Conservation (phyloP, 2,329 filamentous ascomycete genomes). For the Fusarium temperatum region DNA sequence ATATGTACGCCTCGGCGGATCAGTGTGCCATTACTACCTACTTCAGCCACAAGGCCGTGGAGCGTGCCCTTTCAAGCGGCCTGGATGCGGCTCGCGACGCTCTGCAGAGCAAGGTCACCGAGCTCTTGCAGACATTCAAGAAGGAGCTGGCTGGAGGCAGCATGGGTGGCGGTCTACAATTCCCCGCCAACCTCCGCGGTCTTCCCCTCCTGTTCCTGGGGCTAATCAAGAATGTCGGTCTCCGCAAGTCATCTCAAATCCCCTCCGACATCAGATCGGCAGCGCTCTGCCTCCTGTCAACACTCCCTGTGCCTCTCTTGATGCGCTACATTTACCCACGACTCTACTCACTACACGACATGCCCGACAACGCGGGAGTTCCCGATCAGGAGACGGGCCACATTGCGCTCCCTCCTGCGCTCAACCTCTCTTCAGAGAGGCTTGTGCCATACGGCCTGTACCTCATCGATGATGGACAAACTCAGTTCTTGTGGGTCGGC, state of each 20-base stretch:
- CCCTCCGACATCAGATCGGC: conserved; percentile 93
- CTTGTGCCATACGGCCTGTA: conserved; percentile 92
- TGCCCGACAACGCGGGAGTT: conserved; percentile 91
- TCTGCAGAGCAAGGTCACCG: conserved; percentile 88
- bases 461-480: conserved; percentile 96
- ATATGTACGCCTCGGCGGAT: conserved; percentile 94
- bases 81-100: conserved; percentile 91
- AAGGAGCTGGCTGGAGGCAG: conserved; percentile 96
- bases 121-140: conserved; percentile 93
- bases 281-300: conserved; percentile 92
- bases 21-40: conserved; percentile 93
- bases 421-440: conserved; percentile 88
- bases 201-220: conserved; percentile 92
- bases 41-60: conserved; percentile 97
- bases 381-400: conserved; percentile 88
- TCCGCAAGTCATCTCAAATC: conserved; percentile 92
- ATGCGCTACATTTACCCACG: conserved; percentile 93
- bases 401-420: conserved; percentile 83
- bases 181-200: conserved; percentile 89
- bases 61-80: conserved; percentile 84
- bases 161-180: conserved; percentile 93
- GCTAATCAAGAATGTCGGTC: conserved; percentile 93
- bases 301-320: conserved; percentile 85
- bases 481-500: conserved; percentile 96
- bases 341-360: conserved; percentile 90